These are phyloP conservation scores for Dothideomycetes sp. DNA, from an alignment of 2,329 filamentous ascomycete genomes.

Conservation along the genomic window DNA sequence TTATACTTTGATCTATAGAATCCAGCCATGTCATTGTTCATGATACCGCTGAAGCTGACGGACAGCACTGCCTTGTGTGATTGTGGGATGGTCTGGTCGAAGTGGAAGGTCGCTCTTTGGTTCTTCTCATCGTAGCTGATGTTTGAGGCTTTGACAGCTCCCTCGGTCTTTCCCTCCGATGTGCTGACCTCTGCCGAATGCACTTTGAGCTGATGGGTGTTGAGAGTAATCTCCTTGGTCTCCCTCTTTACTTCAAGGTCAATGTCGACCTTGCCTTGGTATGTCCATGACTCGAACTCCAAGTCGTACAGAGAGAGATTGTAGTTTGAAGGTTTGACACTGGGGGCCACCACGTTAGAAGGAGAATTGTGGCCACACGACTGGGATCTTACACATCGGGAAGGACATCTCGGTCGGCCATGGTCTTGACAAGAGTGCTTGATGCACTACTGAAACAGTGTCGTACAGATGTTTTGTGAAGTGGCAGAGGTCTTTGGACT, in stretches of 20 bases:
- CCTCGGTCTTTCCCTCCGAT: constrained; percentile 46
- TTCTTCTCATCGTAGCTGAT: constrained; percentile 74
- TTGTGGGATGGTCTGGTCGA: constrained; percentile 59
- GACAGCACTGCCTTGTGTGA: constrained; percentile 55
- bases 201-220: constrained; percentile 74
- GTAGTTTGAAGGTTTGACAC: constrained; percentile 79
- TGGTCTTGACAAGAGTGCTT: constrained; percentile 27
- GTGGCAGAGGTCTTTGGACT: too few relatives aligned
- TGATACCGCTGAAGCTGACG: constrained; percentile 66
- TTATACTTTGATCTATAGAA: constrained; percentile 95
- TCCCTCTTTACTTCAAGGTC: constrained; percentile 59
- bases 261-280: constrained; percentile 78
- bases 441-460: constrained; percentile 20
- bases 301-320: constrained; percentile 69
- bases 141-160: constrained; percentile 48
- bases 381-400: constrained; percentile 28
- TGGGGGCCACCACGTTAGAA: constrained; percentile 18
- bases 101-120: constrained; percentile 71
- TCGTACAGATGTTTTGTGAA: constrained; percentile 8
- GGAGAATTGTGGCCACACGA: too few relatives aligned
- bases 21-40: constrained; percentile 90
- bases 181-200: constrained; percentile 52
- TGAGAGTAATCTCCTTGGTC: constrained; percentile 70
- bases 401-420: constrained; percentile 35
- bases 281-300: constrained; percentile 64